phyloP scores from a whole-genome alignment of 345 rosid genomes.

The Laguncularia racemosa region DNA sequence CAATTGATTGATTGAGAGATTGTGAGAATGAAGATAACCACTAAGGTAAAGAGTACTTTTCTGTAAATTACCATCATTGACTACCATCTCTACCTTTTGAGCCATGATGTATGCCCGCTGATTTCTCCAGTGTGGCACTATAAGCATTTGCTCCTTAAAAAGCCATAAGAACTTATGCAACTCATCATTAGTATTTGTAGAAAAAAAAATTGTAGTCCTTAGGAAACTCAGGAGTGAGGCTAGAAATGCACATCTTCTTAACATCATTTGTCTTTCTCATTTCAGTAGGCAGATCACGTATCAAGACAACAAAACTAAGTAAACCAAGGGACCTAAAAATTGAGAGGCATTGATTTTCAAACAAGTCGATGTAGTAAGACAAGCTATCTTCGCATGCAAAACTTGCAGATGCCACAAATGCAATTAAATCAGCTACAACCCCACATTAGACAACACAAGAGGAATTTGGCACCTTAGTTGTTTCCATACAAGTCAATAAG shows the following conservation, averaged over 20 bases:
- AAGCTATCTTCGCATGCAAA: conserved; percentile 40
- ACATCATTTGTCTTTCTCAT: too few relatives aligned
- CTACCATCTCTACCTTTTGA: conserved; percentile 57
- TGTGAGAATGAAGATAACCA: conserved; percentile 66
- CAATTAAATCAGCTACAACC: too few relatives aligned
- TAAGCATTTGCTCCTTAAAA: conserved; percentile 77
- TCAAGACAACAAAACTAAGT: conserved; percentile 76
- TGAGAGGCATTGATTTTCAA: conserved; percentile 80
- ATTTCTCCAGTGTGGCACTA: conserved; percentile 81
- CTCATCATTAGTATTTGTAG: conserved; percentile 85
- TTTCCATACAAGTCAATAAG: conserved; percentile 72
- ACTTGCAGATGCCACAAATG: conserved; percentile 69
- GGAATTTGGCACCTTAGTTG: conserved; percentile 62
- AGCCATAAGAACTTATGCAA: conserved; percentile 89
- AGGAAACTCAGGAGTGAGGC: too few relatives aligned
- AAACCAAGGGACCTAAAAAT: conserved; percentile 78
- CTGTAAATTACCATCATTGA: conserved; percentile 39
- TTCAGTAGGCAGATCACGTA: conserved; percentile 87
- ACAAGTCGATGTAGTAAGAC: conserved; percentile 56
- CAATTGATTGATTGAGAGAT: conserved; percentile 86
- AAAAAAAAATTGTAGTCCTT: conserved; percentile 78
- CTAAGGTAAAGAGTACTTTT: conserved; percentile 61
- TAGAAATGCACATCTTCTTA: too few relatives aligned
- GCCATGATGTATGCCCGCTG: conserved; percentile 72
- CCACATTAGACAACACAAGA: neutral